Conservation (phyloP, 306 rosid species). For the Cicer bijugum region DNA sequence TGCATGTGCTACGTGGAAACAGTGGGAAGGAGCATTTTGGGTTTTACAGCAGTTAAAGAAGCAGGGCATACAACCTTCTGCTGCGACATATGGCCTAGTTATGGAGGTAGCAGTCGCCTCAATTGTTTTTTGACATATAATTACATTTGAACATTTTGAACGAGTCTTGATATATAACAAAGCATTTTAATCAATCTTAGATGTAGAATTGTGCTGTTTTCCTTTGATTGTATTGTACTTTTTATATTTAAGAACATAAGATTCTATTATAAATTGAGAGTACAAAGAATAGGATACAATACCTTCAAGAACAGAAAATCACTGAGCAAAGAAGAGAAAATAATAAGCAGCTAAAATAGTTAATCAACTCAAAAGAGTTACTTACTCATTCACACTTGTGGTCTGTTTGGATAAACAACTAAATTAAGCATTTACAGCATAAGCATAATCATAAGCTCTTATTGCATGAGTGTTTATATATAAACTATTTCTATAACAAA, state of each 20-base stretch:
- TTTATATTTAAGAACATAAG: conserved; percentile 24
- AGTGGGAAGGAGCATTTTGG: conserved; percentile 99
- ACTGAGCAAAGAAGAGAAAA: conserved; percentile 10
- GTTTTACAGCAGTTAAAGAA: conserved; percentile 86
- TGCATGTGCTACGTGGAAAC: conserved; percentile 77
- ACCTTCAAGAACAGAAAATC: conserved; percentile 21
- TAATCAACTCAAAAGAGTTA: conserved; percentile 16
- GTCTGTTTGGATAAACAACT: background rate
- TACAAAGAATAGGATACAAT: conserved; percentile 33
- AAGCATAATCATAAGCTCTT: no score
- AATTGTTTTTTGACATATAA: conserved; percentile 38
- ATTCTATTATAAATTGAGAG: conserved; percentile 24
- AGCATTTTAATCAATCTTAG: conserved; percentile 14
- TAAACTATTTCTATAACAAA: no score
- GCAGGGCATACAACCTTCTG: conserved; percentile 58
- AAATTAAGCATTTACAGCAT: no score
- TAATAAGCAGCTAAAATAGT: background rate
- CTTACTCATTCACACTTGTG: conserved; percentile 11
- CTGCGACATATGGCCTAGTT: conserved; percentile 83
- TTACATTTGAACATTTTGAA: conserved; percentile 32
- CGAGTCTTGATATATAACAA: background rate
- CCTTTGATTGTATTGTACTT: conserved; percentile 4
- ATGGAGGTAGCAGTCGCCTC: conserved; percentile 75
- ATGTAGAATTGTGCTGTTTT: conserved; percentile 11
- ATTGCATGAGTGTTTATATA: no score